Conservation (phyloP, 495 filamentous ascomycete species). For the Aspergillus bridgeri region DNA sequence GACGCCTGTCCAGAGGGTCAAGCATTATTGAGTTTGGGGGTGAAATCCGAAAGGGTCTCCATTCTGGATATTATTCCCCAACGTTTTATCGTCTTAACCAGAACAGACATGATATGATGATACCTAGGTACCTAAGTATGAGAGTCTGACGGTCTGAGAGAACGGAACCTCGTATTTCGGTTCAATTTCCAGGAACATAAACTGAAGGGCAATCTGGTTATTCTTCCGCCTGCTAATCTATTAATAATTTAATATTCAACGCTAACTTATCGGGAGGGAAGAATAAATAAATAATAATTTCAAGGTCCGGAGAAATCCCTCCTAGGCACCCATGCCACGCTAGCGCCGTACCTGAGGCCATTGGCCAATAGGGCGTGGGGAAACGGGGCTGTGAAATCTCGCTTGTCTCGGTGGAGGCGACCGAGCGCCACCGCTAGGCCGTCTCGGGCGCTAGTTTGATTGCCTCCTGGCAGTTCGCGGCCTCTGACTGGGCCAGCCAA, state of each 20-base stretch:
- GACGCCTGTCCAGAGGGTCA: background rate
- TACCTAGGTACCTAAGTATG: too few relatives aligned
- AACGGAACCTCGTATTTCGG: background rate
- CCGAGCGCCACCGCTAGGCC: slow-evolving; percentile 19
- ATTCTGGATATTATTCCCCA: too few relatives aligned
- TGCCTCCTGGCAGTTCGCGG: slow-evolving; percentile 7
- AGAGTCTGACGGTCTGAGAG: too few relatives aligned
- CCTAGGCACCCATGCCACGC: slow-evolving; percentile 19
- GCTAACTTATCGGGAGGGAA: background rate
- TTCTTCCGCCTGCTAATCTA: background rate
- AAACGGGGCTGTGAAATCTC: slow-evolving; percentile 26
- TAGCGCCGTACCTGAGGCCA: slow-evolving; percentile 23
- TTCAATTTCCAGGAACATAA: background rate
- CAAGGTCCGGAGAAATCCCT: slow-evolving; percentile 16
- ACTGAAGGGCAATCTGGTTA: too few relatives aligned
- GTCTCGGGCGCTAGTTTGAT: slow-evolving; percentile 15
- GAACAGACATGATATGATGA: too few relatives aligned
- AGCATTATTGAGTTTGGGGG: background rate
- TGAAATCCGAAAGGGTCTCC: background rate
- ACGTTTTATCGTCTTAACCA: too few relatives aligned
- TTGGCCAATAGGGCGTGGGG: slow-evolving; percentile 24
- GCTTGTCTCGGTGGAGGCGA: slow-evolving; percentile 24
- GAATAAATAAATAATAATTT: slow-evolving; percentile 3
- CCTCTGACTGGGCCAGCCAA: too few relatives aligned
- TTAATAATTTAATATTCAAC: background rate